Evolutionary conservation across 2,329 filamentous ascomycete genomes (phyloP).

Genomic region (Clarireedia sp.): DNA sequence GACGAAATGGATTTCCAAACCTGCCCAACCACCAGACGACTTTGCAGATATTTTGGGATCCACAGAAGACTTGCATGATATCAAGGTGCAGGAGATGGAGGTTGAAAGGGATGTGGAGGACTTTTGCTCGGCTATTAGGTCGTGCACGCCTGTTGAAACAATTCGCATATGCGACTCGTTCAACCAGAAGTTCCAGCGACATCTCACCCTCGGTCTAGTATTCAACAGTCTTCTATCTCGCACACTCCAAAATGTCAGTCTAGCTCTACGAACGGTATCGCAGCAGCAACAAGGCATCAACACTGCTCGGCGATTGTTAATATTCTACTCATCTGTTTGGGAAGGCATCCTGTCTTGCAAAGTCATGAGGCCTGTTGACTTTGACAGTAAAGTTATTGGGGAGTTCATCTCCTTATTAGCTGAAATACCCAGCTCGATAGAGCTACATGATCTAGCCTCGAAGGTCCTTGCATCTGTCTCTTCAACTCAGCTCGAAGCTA

Average conservation of each 20-base stretch:
- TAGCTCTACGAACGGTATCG: slow-evolving; percentile 9
- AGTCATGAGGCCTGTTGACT: slow-evolving; percentile 17
- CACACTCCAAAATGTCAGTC: slow-evolving; percentile 10
- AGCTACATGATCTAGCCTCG: slow-evolving; percentile 14
- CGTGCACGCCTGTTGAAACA: neutral
- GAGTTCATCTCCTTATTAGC: slow-evolving; percentile 14
- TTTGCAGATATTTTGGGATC: neutral
- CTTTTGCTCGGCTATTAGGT: slow-evolving; percentile 13
- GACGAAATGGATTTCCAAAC: slow-evolving; percentile 10
- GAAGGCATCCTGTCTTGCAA: slow-evolving; percentile 20
- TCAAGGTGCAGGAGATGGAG: neutral
- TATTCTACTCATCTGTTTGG: slow-evolving; percentile 23
- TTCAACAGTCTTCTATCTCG: slow-evolving; percentile 10
- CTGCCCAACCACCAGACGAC: neutral
- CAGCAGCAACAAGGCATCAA: neutral
- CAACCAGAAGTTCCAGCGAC: slow-evolving; percentile 18
- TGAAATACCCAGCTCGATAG: slow-evolving; percentile 12
- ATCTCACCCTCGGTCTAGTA: slow-evolving; percentile 19
- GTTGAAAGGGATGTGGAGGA: slow-evolving; percentile 10
- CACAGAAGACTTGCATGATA: neutral
- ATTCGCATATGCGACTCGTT: slow-evolving; percentile 15
- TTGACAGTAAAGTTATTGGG: slow-evolving; percentile 12
- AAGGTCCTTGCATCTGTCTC: slow-evolving; percentile 18
- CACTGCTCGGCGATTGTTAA: slow-evolving; percentile 7
- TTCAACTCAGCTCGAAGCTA: slow-evolving; percentile 13